Conservation (phyloP, 164 flowering plant genomes). For the Umbellularia californica region DNA sequence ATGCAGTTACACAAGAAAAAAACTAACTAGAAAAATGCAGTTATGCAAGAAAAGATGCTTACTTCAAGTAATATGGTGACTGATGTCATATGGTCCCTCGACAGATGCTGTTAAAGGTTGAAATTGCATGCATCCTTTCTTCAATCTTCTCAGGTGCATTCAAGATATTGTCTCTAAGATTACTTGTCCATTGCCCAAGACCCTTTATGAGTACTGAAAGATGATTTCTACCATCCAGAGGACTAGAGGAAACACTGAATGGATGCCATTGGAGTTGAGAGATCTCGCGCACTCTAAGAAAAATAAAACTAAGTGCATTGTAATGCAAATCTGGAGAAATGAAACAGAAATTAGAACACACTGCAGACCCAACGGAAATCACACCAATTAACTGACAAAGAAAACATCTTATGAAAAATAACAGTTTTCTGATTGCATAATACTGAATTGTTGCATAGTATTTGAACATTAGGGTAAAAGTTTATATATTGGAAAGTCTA, state of each 20-base stretch:
- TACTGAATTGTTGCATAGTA: too few species aligned
- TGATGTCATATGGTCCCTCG: conserved; percentile 94
- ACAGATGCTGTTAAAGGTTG: conserved; percentile 60
- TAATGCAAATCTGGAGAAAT: conserved; percentile 49
- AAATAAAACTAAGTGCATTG: conserved; percentile 82
- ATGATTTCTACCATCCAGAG: conserved; percentile 73
- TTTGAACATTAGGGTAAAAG: not conserved
- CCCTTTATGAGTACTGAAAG: conserved; percentile 74
- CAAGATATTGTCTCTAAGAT: conserved; percentile 39
- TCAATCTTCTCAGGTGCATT: conserved; percentile 21
- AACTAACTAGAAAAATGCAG: not conserved
- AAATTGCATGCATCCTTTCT: conserved; percentile 15
- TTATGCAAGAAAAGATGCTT: conserved; percentile 10
- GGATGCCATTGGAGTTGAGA: conserved; percentile 97
- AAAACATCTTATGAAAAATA: too few species aligned
- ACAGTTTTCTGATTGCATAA: too few species aligned
- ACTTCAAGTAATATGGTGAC: conserved; percentile 72
- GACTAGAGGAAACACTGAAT: conserved; percentile 96
- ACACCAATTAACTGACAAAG: too few species aligned
- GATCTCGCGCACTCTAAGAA: conserved; percentile 69
- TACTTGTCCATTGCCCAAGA: conserved; percentile 79
- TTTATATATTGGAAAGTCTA: too few species aligned
- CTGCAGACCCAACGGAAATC: not conserved
- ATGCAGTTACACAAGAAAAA: not conserved
- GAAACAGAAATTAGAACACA: not conserved